Conservation (phyloP, 1,139 yeast genomes). For the Starmera stellimalicola region DNA sequence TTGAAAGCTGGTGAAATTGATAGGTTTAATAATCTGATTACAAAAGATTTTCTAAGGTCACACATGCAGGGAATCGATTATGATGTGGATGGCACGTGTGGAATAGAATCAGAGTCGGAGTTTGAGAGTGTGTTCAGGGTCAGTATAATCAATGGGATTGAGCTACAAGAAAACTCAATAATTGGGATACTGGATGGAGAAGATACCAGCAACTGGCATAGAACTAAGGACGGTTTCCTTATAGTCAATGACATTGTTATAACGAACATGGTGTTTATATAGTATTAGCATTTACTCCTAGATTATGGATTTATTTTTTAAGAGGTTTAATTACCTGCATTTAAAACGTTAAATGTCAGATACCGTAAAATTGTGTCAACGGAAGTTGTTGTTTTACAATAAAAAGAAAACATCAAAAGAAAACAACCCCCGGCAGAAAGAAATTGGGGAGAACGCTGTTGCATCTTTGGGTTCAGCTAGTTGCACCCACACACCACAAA, state of each 20-base stretch:
- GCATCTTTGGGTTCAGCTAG: no score
- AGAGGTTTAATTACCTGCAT: no score
- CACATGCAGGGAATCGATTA: slow-evolving; percentile 1
- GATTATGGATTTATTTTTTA: no score
- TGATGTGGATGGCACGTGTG: slow-evolving; percentile 7
- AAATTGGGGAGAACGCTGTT: no score
- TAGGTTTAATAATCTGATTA: slow-evolving; percentile 6
- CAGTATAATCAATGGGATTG: slow-evolving; percentile 8
- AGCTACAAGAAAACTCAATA: slow-evolving; percentile 2
- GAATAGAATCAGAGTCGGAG: slow-evolving; percentile 3
- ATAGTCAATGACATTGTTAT: slow-evolving; percentile 10
- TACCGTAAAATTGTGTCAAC: no score
- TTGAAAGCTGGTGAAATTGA: slow-evolving; percentile 28
- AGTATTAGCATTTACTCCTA: no score
- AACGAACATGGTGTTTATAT: slow-evolving; percentile 9
- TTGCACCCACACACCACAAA: no score
- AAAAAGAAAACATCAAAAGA: no score
- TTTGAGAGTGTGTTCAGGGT: slow-evolving; percentile 6
- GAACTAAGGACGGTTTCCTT: slow-evolving; percentile 6
- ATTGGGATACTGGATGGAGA: slow-evolving; percentile 6
- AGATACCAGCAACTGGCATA: background rate
- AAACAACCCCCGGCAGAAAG: no score
- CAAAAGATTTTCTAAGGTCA: background rate
- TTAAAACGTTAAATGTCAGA: no score
- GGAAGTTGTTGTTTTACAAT: no score